A percentile compares a stretch with the other conserved stretches of the same genome.
These are phyloP conservation scores for Ogataea zsoltii DNA, from an alignment of 805 yeast genomes.

Conservation along the genomic window DNA sequence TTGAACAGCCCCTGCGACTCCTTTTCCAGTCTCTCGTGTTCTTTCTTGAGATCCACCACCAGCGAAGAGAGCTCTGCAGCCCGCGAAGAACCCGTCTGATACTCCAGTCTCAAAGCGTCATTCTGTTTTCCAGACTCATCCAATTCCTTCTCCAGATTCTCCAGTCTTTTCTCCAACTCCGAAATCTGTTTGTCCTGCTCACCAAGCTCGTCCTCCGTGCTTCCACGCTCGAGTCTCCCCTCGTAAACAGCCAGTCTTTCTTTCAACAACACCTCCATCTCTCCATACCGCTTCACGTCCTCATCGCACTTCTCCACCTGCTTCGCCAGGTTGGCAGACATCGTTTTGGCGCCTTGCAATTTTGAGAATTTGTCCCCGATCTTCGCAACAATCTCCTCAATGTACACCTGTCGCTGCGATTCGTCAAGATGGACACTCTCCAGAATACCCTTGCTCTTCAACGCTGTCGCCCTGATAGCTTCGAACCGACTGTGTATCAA, in stretches of 20 bases:
- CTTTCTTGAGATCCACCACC: conserved; percentile 26
- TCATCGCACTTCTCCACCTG: conserved; percentile 33
- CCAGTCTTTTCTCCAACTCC: conserved; percentile 12
- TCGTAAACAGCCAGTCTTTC: conserved; percentile 10
- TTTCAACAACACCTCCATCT: conserved; percentile 15
- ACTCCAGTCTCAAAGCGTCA: conserved; percentile 37
- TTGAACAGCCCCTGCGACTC: conserved; percentile 38
- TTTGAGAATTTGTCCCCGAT: conserved; percentile 45
- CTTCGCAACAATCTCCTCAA: conserved; percentile 41
- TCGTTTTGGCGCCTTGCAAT: conserved; percentile 35
- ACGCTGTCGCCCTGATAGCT: conserved; percentile 29
- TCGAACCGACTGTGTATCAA: conserved; percentile 37
- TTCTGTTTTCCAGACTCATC: conserved; percentile 24
- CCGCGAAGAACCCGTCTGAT: conserved; percentile 46
- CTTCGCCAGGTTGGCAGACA: conserved; percentile 30
- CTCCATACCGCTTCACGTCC: conserved; percentile 28
- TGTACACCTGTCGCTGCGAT: conserved; percentile 39
- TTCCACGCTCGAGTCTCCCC: conserved; percentile 3
- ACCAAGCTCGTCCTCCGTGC: conserved; percentile 13
- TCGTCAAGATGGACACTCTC: conserved; percentile 35
- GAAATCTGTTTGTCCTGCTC: conserved; percentile 16
- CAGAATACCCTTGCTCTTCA: conserved; percentile 23
- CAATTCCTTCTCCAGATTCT: conserved; percentile 15
- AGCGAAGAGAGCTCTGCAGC: conserved; percentile 46
- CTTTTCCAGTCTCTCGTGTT: conserved; percentile 28